Percentiles rank a stretch among this genome's conserved stretches.
phyloP scores from a whole-genome alignment of 768 basidiomycete species.

The Pleurotus platypus region DNA sequence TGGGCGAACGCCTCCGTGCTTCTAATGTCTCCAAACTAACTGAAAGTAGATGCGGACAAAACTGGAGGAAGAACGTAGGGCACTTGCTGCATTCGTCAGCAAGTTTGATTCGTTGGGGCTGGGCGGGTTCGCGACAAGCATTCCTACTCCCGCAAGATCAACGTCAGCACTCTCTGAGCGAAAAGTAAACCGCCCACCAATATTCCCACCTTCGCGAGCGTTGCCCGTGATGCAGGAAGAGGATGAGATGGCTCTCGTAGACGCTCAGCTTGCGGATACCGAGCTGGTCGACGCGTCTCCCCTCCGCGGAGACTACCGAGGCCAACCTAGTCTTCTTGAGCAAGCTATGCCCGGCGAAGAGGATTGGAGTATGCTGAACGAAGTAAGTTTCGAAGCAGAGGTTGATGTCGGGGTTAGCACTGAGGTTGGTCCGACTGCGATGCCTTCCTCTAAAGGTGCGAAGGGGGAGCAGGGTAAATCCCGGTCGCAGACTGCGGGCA shows the following conservation, averaged over 20 bases:
- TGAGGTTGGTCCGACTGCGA: neutral
- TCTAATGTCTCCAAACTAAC: neutral
- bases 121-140: slow-evolving; percentile 23
- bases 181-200: slow-evolving; percentile 27
- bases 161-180: slow-evolving; percentile 49
- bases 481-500: slow-evolving; percentile 23
- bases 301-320: slow-evolving; percentile 39
- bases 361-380: slow-evolving; percentile 40
- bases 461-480: slow-evolving; percentile 17
- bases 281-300: slow-evolving; percentile 46
- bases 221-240: slow-evolving; percentile 1
- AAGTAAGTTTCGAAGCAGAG: slow-evolving; percentile 53
- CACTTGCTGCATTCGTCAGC: slow-evolving; percentile 74
- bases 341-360: slow-evolving; percentile 52
- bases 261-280: slow-evolving; percentile 16
- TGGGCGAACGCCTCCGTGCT: slow-evolving; percentile 19
- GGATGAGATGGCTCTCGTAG: slow-evolving; percentile 20
- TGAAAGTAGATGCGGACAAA: slow-evolving; percentile 45
- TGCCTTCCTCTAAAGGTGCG: neutral
- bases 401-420: slow-evolving; percentile 18
- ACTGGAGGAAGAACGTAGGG: slow-evolving; percentile 75
- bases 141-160: slow-evolving; percentile 24
- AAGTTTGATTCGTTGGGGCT: slow-evolving; percentile 78
- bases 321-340: slow-evolving; percentile 52
- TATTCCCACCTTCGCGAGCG: neutral